These are phyloP conservation scores for Helenozyma rhizophorensis DNA, from an alignment of 805 yeast genomes.

Conservation along the genomic window DNA sequence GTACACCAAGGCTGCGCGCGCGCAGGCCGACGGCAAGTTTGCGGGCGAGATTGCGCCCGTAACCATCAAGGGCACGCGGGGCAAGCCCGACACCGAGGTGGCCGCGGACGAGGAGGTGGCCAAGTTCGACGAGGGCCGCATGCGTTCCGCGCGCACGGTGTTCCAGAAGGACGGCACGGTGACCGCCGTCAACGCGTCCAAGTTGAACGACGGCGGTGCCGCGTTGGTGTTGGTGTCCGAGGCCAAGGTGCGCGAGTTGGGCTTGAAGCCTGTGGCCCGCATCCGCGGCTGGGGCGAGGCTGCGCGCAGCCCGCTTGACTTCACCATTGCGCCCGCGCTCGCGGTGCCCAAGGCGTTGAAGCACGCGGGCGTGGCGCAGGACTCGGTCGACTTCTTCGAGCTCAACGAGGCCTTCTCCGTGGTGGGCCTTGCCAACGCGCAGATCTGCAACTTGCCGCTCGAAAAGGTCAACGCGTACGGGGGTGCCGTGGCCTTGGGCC, in stretches of 20 bases:
- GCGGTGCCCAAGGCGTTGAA: constrained; percentile 95
- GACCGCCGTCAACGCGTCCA: constrained; percentile 96
- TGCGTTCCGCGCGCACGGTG: constrained; percentile 85
- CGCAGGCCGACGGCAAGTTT: constrained; percentile 80
- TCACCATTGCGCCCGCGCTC: constrained; percentile 92
- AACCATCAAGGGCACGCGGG: constrained; percentile 84
- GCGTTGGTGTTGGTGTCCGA: constrained; percentile 88
- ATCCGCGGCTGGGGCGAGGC: constrained; percentile 98
- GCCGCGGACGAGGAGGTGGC: constrained; percentile 78
- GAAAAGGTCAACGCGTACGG: constrained; percentile 84
- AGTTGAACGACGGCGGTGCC: constrained; percentile 97
- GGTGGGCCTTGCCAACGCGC: constrained; percentile 87
- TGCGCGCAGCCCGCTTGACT: constrained; percentile 90
- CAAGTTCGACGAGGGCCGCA: constrained; percentile 72
- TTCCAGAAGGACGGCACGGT: constrained; percentile 95
- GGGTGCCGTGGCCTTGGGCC: constrained; percentile 95
- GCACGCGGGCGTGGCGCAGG: constrained; percentile 64
- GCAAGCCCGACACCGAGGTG: constrained; percentile 73
- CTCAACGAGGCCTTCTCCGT: constrained; percentile 97
- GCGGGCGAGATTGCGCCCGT: constrained; percentile 79
- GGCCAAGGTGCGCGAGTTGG: constrained; percentile 76
- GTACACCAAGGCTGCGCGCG: constrained; percentile 80
- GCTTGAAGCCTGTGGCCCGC: constrained; percentile 83
- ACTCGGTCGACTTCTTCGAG: constrained; percentile 85
- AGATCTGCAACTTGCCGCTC: constrained; percentile 57